Evolutionary conservation across 2,329 filamentous ascomycete genomes (phyloP), one percentile per base, ranked within the genome.

Genomic region (Fusarium tanahbumbuense): DNA sequence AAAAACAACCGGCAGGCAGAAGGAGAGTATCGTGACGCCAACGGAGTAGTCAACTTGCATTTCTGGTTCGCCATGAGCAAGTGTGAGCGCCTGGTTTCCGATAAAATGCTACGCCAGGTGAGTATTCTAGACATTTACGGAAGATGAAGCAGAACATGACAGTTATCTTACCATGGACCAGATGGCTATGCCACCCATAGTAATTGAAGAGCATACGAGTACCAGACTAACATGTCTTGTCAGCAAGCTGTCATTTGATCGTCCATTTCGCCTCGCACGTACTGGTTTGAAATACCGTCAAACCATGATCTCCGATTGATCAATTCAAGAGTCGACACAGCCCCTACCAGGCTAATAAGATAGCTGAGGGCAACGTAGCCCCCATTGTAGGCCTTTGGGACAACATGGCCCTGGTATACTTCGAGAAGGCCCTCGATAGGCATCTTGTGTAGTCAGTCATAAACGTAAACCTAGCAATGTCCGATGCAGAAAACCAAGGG

Each of bases 1-100:
- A 18, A 95, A 92, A 28, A 91, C 67, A 42, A 97, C 90, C 0
- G 63, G 61, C 18, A 66, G 46, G 0, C 23, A 67, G 37, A 66
- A 66, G 0, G 63, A 66, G 12, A 66, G 27, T 0, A 46, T 62
- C 6, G 63, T 67, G 8, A 56, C 54, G 5, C 61, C 63, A 18
- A 28, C 28, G 1, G 62, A 66, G 7, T 66, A 66, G 1, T 25
- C 55, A 23, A 66, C 27, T 23, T 66, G 61, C 44, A 66, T 28
- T 15, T 66, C 48, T 3, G 56, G 4, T 27, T 66, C 48, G 3
- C 63, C 63, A 1, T 30, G 16, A 10, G 34, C 61, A 1, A 66
- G 63, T 0, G 11, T 47, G 8, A 66, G 55, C 6, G 63, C 63
- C 28, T 49, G 49, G 13, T 66, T 66, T 6, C 63, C 63, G 1